Conservation (phyloP, 2,329 filamentous ascomycete genomes). For the Sporothrix schenckii region DNA sequence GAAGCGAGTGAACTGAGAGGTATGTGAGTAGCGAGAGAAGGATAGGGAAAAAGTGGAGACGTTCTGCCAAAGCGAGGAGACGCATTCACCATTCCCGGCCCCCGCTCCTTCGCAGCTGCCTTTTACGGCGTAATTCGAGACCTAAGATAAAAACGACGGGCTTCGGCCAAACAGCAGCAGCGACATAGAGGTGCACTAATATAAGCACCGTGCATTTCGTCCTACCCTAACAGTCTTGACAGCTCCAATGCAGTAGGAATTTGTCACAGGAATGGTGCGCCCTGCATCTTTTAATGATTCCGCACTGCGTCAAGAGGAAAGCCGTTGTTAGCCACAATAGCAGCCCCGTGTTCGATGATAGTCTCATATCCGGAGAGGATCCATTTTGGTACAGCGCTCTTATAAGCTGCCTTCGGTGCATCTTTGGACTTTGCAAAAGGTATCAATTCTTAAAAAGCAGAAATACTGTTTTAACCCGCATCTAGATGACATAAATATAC, state of each 20-base stretch:
- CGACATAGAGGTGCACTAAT: not conserved
- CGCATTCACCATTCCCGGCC: not conserved
- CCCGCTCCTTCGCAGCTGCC: slow-evolving; percentile 25
- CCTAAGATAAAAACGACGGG: not conserved
- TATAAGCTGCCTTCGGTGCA: not conserved
- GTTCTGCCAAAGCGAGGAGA: not conserved
- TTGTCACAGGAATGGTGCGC: not conserved
- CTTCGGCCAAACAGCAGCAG: not conserved
- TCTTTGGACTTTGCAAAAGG: not conserved
- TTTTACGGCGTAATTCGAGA: slow-evolving; percentile 25
- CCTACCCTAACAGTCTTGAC: not conserved
- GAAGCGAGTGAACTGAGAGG: not conserved
- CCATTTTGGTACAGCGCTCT: not conserved
- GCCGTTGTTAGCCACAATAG: too few relatives aligned
- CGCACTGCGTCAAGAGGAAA: not conserved
- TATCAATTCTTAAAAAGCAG: not conserved
- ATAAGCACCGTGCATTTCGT: not conserved
- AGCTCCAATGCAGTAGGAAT: not conserved
- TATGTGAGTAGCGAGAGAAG: slow-evolving; percentile 32
- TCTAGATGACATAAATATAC: not conserved
- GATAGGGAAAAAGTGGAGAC: slow-evolving; percentile 4
- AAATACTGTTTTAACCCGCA: not conserved
- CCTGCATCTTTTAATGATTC: not conserved
- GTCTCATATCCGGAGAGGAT: not conserved
- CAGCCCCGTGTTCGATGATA: not conserved